Base-by-base conservation (phyloP, 2,329 filamentous ascomycete species). In the Eutypella sp. region DNA sequence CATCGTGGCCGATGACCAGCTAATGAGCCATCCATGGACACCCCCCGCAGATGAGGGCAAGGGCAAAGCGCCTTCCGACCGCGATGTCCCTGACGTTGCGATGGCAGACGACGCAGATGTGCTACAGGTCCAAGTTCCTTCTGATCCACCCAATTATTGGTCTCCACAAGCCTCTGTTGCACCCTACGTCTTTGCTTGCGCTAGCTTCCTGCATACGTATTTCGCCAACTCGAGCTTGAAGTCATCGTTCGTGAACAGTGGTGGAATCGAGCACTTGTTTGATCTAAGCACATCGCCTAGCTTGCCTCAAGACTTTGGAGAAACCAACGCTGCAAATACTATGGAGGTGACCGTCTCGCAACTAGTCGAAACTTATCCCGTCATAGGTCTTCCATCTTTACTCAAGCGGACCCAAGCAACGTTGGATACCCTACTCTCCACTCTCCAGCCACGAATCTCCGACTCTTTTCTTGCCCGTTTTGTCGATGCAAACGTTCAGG, bases 211-310 rank as follows among this genome's bases (percentile, higher is more conserved):
- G 39, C 66, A 67, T 9, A 59, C 85, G 1, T 92, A 93, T 62
- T 81, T 93, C 48, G 78, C 81, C 51, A 95, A 95, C 58, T 74
- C 79, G 46, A 75, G 75, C 27, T 77, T 95, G 56, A 91, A 87
- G 64, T 71, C 75, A 16, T 77, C 79, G 20, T 92, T 96, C 59
- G 82, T 93, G 51, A 81, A 87, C 45, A 78, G 79, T 41, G 89
- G 90, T 47, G 93, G 89, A 6, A 82, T 92, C 20, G 89, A 96
- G 63, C 75, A 86, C 42, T 74, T 97, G 18, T 74, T 99, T 44
- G 89, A 96, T 60, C 81, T 96, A 45, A 85, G 85, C 34, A 88
- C 87, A 44, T 80, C 91, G 24, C 86, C 89, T 5, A 91, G 89
- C 62, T 75, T 97, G 40, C 82, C 89, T 1, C 82, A 83, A 55